Conservation (phyloP, 1,284 basidiomycete species). For the Kwoniella shivajii region DNA sequence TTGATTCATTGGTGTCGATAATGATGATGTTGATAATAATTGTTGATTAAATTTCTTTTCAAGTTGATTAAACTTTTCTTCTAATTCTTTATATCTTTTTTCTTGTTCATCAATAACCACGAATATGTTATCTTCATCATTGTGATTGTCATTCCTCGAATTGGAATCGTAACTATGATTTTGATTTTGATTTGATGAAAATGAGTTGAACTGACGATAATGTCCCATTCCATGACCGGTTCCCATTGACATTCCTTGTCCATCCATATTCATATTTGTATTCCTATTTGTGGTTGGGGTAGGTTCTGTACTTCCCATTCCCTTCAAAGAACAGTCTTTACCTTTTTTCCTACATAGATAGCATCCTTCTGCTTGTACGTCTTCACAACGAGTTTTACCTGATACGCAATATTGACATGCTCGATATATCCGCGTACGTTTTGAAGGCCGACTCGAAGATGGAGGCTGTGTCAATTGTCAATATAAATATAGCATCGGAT, state of each 20-base stretch:
- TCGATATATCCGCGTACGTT: constrained; percentile 6
- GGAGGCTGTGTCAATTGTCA: neutral
- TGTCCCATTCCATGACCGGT: neutral
- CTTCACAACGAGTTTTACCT: constrained; percentile 8
- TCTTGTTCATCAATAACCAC: neutral
- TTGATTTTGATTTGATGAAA: too few relatives aligned
- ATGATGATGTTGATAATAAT: too few relatives aligned
- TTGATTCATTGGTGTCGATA: too few relatives aligned
- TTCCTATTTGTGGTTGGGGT: too few relatives aligned
- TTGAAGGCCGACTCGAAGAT: neutral
- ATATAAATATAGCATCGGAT: neutral
- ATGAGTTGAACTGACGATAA: neutral
- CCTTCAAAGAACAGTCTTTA: constrained; percentile 2
- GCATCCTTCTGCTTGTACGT: neutral
- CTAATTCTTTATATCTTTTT: neutral
- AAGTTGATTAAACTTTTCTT: neutral
- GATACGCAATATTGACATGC: constrained; percentile 6
- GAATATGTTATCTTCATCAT: neutral
- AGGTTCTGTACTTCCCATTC: neutral
- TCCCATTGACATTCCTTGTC: too few relatives aligned
- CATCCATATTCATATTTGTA: too few relatives aligned
- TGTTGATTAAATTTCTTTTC: neutral
- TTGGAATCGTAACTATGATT: neutral
- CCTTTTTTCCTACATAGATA: constrained; percentile 1
- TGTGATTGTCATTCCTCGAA: neutral